Percentiles rank a stretch among this genome's conserved stretches.
Evolutionary conservation across 306 rosid genomes (phyloP).

Genomic region (Hippophae gyantsensis): DNA sequence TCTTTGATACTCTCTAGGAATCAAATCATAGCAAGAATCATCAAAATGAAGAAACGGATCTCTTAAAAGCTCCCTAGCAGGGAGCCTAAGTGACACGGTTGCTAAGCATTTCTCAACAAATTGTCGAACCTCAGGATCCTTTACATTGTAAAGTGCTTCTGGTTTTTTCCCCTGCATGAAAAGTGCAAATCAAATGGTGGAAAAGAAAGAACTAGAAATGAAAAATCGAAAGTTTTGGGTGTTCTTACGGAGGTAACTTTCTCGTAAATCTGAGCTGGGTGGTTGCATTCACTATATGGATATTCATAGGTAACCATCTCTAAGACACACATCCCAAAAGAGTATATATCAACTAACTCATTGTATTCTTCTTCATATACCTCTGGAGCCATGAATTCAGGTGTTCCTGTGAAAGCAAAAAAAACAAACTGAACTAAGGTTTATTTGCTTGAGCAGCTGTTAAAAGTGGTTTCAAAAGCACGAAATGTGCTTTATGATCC

Average conservation of each 20-base stretch:
- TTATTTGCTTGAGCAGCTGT: too few species aligned
- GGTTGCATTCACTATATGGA: conserved; percentile 91
- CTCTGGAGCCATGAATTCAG: conserved; percentile 99
- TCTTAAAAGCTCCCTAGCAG: conserved; percentile 73
- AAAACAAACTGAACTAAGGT: too few species aligned
- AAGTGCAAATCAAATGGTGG: conserved; percentile 16
- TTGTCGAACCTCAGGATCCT: conserved; percentile 55
- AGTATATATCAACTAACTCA: conserved; percentile 82
- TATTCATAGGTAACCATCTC: conserved; percentile 97
- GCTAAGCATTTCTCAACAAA: conserved; percentile 92
- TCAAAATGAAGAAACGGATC: conserved; percentile 79
- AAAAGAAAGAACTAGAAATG: conserved; percentile 6
- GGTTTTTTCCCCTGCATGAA: conserved; percentile 70
- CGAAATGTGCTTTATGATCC: too few species aligned
- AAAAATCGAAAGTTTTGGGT: neutral
- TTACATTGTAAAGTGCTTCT: conserved; percentile 65
- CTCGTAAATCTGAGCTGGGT: conserved; percentile 94
- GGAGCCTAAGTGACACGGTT: conserved; percentile 61
- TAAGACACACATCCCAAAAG: conserved; percentile 95
- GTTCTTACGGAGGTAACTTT: conserved; percentile 73
- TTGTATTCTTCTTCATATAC: conserved; percentile 93
- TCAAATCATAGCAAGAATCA: conserved; percentile 47
- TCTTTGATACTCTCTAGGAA: conserved; percentile 29
- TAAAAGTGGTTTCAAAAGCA: too few species aligned
- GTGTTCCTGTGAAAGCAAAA: conserved; percentile 59